These are phyloP conservation scores for Leucosporidium yakuticum DNA, from an alignment of 768 basidiomycete genomes.

Conservation along the genomic window DNA sequence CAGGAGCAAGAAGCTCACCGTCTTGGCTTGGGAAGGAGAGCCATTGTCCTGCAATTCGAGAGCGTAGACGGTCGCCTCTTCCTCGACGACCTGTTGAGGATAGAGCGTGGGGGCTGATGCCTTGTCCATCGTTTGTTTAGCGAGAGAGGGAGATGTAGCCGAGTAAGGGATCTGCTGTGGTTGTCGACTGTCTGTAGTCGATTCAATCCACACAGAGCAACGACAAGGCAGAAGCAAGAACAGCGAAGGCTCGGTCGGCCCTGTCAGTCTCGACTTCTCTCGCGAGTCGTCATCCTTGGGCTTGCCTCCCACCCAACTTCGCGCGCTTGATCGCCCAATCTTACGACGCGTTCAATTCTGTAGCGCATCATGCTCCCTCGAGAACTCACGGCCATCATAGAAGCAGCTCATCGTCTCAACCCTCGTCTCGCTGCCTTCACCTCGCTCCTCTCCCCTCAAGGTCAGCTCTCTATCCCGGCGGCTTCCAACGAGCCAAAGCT, in stretches of 20 bases:
- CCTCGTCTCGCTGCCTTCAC: constrained; percentile 22
- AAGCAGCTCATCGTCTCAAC: constrained; percentile 13
- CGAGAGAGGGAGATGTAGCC: no score
- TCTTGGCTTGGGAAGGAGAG: background rate
- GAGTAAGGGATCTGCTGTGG: no score
- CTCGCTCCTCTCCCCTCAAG: constrained; percentile 5
- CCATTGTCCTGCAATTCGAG: background rate
- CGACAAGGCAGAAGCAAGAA: no score
- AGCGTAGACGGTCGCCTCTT: background rate
- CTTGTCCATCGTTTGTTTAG: no score
- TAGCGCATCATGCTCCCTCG: constrained; percentile 2
- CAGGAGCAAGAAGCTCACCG: background rate
- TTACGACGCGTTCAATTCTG: no score
- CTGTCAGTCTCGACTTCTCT: background rate
- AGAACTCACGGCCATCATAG: background rate
- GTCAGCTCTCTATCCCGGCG: background rate
- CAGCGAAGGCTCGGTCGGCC: background rate
- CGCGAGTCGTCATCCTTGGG: no score
- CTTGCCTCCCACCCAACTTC: no score
- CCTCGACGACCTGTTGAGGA: no score
- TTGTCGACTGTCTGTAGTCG: no score
- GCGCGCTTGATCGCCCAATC: no score
- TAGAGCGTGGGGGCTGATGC: no score
- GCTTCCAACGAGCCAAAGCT: no score
- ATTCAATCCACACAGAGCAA: background rate